Conservation (phyloP, 345 rosid genomes). For the Heritiera fomes region DNA sequence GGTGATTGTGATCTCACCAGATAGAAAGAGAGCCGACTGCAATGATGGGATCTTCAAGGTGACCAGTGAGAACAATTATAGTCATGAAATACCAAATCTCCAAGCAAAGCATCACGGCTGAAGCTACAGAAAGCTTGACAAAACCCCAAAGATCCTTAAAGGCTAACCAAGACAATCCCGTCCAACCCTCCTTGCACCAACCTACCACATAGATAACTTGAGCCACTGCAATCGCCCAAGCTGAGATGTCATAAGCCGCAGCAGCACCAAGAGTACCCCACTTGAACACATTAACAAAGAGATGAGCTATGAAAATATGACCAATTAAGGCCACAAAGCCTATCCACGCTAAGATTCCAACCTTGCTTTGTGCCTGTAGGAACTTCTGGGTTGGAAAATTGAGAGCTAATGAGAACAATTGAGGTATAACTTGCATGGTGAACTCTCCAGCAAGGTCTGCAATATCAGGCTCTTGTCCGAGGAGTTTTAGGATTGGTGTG, state of each 20-base stretch:
- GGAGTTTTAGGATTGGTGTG: conserved; percentile 66
- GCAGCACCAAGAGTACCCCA: conserved; percentile 92
- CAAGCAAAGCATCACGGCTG: conserved; percentile 95
- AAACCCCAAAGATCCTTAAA: conserved; percentile 82
- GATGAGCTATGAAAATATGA: conserved; percentile 50
- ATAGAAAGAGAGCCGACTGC: conserved; percentile 95
- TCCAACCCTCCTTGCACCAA: conserved; percentile 93
- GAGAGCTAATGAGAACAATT: conserved; percentile 81
- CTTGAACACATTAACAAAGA: conserved; percentile 59
- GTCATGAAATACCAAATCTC: conserved; percentile 99
- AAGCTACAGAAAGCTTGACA: conserved; percentile 73
- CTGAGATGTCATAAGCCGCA: conserved; percentile 65
- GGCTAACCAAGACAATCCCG: conserved; percentile 82
- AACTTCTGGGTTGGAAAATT: conserved; percentile 89
- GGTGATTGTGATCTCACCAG: conserved; percentile 42
- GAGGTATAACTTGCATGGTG: conserved; percentile 76
- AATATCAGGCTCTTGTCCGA: conserved; percentile 66
- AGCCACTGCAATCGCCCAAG: conserved; percentile 66
- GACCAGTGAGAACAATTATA: conserved; percentile 92
- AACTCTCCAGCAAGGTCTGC: conserved; percentile 75
- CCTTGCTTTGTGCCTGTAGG: conserved; percentile 89
- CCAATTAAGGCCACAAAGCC: conserved; percentile 58
- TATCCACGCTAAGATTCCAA: conserved; percentile 74
- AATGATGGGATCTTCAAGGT: conserved; percentile 77
- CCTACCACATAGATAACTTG: conserved; percentile 78